Evolutionary conservation across 805 yeast species (phyloP).

Genomic region (Tetrapisispora iriomotensis): DNA sequence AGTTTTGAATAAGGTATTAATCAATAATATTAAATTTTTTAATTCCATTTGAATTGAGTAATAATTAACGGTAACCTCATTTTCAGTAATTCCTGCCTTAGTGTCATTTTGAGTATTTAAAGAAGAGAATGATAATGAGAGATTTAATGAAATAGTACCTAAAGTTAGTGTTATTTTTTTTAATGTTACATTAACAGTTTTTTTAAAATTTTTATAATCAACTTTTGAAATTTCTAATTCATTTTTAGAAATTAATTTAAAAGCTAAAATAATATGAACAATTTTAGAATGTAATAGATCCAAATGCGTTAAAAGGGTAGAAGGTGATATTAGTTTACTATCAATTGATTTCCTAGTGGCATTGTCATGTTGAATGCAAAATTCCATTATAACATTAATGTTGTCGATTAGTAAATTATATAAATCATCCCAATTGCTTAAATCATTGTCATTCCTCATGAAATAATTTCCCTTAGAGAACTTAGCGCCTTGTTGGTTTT

Average conservation of each 20-base stretch:
- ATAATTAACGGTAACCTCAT: background rate
- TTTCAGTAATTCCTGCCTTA: background rate
- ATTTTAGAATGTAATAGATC: background rate
- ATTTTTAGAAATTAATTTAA: background rate
- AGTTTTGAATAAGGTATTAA: background rate
- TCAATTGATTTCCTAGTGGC: slow-evolving; percentile 29
- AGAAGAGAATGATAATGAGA: background rate
- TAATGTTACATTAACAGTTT: background rate
- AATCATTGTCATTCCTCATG: background rate
- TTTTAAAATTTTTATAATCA: background rate
- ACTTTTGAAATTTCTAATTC: background rate
- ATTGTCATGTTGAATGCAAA: background rate
- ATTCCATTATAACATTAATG: background rate
- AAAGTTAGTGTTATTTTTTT: background rate
- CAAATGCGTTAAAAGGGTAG: background rate
- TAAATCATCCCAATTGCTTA: background rate
- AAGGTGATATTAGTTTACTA: slow-evolving; percentile 32
- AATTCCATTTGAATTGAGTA: background rate
- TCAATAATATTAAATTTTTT: background rate
- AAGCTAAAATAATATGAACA: slow-evolving; percentile 1
- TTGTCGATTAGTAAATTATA: background rate
- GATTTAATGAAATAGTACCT: slow-evolving; percentile 2
- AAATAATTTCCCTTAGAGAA: background rate
- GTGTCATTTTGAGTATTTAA: background rate
- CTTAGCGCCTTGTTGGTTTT: too few species aligned